Evolutionary conservation across 495 filamentous ascomycete species (phyloP).

Genomic region (Margaritispora aquatica): DNA sequence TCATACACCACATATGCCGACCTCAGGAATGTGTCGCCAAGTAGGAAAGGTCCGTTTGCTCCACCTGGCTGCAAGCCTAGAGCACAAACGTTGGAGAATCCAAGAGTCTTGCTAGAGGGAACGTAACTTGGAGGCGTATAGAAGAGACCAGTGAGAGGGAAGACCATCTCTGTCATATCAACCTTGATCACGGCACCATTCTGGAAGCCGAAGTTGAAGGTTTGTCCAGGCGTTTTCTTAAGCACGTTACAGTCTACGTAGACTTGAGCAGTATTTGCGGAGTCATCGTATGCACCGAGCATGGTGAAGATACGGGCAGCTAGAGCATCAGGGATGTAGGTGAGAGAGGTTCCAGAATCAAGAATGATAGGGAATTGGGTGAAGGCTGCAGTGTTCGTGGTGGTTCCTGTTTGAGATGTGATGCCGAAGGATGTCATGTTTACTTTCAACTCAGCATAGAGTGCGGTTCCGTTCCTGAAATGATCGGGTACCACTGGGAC

Average conservation of each 20-base stretch:
- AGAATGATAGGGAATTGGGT: conserved; percentile 59
- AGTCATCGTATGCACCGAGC: conserved; percentile 47
- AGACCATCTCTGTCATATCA: conserved; percentile 65
- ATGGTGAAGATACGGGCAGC: conserved; percentile 48
- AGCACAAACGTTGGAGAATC: conserved; percentile 29
- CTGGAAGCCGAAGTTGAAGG: conserved; percentile 44
- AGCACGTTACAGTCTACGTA: conserved; percentile 42
- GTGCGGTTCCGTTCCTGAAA: conserved; percentile 1
- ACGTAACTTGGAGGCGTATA: conserved; percentile 18
- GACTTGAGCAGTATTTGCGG: conserved; percentile 33
- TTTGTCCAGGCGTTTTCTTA: conserved; percentile 50
- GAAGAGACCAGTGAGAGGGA: conserved; percentile 42
- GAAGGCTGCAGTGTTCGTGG: conserved; percentile 31
- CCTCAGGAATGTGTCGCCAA: conserved; percentile 72
- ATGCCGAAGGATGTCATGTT: conserved; percentile 44
- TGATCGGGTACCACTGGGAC: conserved; percentile 49
- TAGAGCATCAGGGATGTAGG: conserved; percentile 68
- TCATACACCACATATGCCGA: conserved; percentile 95
- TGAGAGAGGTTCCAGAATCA: conserved; percentile 79
- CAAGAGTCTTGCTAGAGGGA: neutral
- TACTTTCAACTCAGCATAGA: conserved; percentile 45
- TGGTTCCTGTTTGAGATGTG: conserved; percentile 28
- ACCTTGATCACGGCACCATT: conserved; percentile 63
- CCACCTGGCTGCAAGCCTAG: conserved; percentile 20
- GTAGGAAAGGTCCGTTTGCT: neutral